A percentile compares a stretch with the other conserved stretches of the same genome.
Evolutionary conservation across 2,329 filamentous ascomycete genomes (phyloP).

Genomic region (Drechmeria coniospora): DNA sequence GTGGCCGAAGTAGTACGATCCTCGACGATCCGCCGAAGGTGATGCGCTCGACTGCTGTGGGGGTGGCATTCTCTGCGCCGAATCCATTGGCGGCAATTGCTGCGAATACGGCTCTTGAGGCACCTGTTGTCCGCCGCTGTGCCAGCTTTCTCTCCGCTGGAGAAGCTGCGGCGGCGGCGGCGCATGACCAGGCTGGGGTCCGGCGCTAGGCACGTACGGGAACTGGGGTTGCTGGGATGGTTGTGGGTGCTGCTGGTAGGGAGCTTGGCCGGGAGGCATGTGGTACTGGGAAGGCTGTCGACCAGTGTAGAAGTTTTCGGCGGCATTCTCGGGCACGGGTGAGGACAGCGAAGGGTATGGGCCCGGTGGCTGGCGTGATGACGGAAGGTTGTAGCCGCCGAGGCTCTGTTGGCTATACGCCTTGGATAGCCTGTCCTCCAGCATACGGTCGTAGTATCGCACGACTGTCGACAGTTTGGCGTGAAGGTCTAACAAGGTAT

Average conservation of each 20-base stretch:
- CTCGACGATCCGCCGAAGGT: constrained; percentile 31
- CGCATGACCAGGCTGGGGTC: constrained; percentile 26
- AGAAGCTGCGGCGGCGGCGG: constrained; percentile 26
- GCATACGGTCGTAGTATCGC: constrained; percentile 93
- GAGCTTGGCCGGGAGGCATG: constrained; percentile 5
- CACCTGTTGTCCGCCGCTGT: constrained; percentile 21
- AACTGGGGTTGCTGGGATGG: constrained; percentile 26
- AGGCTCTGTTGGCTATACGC: constrained; percentile 75
- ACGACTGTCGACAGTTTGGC: constrained; percentile 93
- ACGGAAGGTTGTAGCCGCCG: constrained; percentile 45
- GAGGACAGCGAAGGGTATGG: constrained; percentile 59
- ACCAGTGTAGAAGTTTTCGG: constrained; percentile 72
- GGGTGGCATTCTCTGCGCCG: constrained; percentile 12
- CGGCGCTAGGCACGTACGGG: constrained; percentile 25
- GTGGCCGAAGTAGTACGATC: constrained; percentile 42
- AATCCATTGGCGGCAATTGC: constrained; percentile 10
- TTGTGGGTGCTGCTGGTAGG: constrained; percentile 13
- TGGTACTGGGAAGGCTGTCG: constrained; percentile 31
- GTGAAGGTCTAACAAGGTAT: constrained; percentile 85
- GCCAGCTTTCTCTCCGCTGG: constrained; percentile 39
- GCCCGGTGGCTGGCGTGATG: constrained; percentile 34
- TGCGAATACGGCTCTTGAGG: constrained; percentile 17
- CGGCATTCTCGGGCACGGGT: no score
- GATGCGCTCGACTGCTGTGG: constrained; percentile 14
- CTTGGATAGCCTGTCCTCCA: constrained; percentile 85